These are phyloP conservation scores for Sordariomycetes sp. DNA, from an alignment of 2,329 filamentous ascomycete species.

Conservation along the genomic window DNA sequence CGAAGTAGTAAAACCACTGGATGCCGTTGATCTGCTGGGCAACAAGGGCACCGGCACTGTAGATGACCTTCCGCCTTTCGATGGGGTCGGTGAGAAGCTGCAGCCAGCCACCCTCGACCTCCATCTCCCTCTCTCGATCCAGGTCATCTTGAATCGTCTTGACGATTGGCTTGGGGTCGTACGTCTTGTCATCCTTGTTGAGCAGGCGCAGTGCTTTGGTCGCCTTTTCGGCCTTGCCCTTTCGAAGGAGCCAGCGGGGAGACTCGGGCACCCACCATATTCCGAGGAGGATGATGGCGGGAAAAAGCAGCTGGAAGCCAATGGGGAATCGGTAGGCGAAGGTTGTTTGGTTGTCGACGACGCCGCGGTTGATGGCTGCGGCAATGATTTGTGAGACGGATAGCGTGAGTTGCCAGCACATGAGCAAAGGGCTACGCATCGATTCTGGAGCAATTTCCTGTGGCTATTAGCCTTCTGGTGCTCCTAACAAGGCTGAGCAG, in stretches of 20 bases:
- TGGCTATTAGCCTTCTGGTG: no score
- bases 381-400: slow-evolving; percentile 26
- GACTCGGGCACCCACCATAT: slow-evolving; percentile 17
- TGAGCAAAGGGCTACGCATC: slow-evolving; percentile 22
- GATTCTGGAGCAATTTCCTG: slow-evolving; percentile 19
- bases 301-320: slow-evolving; percentile 18
- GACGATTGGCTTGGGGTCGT: slow-evolving; percentile 21
- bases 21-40: slow-evolving; percentile 41
- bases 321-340: slow-evolving; percentile 23
- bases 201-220: slow-evolving; percentile 28
- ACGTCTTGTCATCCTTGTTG: slow-evolving; percentile 27
- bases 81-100: slow-evolving; percentile 31
- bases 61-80: slow-evolving; percentile 35
- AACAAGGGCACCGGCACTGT: slow-evolving; percentile 30
- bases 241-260: slow-evolving; percentile 21
- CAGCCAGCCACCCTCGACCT: slow-evolving; percentile 22
- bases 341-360: slow-evolving; percentile 15
- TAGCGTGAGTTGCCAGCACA: slow-evolving; percentile 28
- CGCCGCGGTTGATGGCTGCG: slow-evolving; percentile 19
- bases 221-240: slow-evolving; percentile 27
- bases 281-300: slow-evolving; percentile 10
- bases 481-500: not conserved
- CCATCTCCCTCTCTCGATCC: slow-evolving; percentile 21
- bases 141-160: slow-evolving; percentile 33
- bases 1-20: slow-evolving; percentile 34